These are phyloP conservation scores for Cardiospermum halicacabum DNA, from an alignment of 345 rosid genomes.

Conservation along the genomic window DNA sequence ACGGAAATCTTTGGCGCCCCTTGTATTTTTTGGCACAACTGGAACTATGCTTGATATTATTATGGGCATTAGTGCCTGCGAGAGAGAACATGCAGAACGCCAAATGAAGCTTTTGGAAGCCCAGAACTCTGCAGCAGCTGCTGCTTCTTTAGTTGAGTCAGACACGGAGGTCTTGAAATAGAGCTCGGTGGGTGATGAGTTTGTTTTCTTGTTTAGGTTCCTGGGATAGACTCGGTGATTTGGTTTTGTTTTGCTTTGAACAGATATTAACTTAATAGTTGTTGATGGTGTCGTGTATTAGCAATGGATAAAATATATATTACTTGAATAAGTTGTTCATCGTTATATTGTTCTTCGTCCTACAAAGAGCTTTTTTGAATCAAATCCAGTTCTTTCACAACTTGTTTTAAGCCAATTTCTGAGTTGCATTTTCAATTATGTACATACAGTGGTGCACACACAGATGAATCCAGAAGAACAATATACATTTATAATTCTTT, in stretches of 20 bases:
- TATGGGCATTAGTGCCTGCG: slow-evolving; percentile 81
- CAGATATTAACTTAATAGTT: background rate
- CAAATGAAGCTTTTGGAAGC: slow-evolving; percentile 79
- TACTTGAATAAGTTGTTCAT: no score
- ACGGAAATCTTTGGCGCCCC: slow-evolving; percentile 80
- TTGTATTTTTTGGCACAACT: slow-evolving; percentile 92
- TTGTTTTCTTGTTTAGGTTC: background rate
- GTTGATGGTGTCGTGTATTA: background rate
- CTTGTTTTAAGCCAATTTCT: no score
- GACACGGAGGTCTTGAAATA: slow-evolving; percentile 21
- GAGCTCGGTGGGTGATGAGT: background rate
- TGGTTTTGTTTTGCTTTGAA: slow-evolving; percentile 5
- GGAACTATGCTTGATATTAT: slow-evolving; percentile 96
- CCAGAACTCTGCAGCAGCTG: slow-evolving; percentile 36
- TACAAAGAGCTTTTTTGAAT: background rate
- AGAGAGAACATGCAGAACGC: slow-evolving; percentile 95
- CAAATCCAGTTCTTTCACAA: background rate
- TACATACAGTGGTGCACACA: background rate
- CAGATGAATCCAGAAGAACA: background rate
- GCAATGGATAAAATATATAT: background rate
- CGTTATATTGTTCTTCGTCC: no score
- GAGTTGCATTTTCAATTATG: no score
- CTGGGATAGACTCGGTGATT: background rate
- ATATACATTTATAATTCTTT: background rate
- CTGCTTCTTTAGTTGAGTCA: slow-evolving; percentile 19